These are phyloP conservation scores for Mycena vulgaris DNA, from an alignment of 768 basidiomycete genomes.

Conservation along the genomic window DNA sequence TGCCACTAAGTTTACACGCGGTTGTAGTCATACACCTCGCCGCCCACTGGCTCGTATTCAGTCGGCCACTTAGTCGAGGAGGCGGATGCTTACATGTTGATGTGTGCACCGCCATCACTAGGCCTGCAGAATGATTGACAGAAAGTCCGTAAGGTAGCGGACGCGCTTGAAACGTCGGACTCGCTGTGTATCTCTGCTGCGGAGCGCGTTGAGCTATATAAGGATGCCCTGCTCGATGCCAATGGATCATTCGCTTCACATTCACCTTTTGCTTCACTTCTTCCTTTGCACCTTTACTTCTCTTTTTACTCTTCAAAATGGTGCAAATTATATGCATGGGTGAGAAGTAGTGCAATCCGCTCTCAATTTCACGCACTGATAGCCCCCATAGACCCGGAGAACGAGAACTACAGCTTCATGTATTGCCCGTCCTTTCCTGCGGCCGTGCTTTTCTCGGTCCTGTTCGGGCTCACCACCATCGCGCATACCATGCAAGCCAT, in stretches of 20 bases:
- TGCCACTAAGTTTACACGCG: too few species aligned
- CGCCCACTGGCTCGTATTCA: too few species aligned
- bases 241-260: neutral
- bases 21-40: too few species aligned
- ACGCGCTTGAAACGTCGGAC: neutral
- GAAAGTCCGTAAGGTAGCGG: slow-evolving; percentile 13
- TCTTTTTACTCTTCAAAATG: slow-evolving; percentile 6
- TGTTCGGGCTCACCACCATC: slow-evolving; percentile 39
- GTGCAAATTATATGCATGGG: slow-evolving; percentile 15
- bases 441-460: slow-evolving; percentile 36
- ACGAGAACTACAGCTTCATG: slow-evolving; percentile 27
- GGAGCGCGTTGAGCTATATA: neutral
- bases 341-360: neutral
- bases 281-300: neutral
- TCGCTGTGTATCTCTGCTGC: neutral
- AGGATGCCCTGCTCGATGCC: neutral
- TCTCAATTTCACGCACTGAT: neutral
- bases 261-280: neutral
- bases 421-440: slow-evolving; percentile 42
- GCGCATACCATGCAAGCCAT: slow-evolving; percentile 39
- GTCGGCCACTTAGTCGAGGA: too few species aligned
- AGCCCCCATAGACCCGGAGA: slow-evolving; percentile 17
- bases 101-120: too few species aligned
- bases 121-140: too few species aligned
- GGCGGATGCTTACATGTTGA: too few species aligned